These are phyloP conservation scores for Fusarium sp. DNA, from an alignment of 2,329 filamentous ascomycete genomes.

Conservation along the genomic window DNA sequence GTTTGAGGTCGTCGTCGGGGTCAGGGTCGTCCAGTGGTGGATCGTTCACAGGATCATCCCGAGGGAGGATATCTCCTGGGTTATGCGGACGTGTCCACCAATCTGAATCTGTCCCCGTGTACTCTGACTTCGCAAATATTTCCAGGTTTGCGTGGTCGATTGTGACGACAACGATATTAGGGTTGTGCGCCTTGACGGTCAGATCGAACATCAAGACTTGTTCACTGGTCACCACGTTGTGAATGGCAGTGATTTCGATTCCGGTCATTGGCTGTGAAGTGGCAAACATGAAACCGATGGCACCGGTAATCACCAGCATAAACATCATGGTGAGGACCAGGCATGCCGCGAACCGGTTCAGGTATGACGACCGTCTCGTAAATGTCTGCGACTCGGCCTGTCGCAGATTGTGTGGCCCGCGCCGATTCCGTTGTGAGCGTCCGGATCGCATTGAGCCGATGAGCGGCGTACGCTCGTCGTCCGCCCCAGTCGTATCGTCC, in stretches of 20 bases:
- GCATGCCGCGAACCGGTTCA: conserved; percentile 85
- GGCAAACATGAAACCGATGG: conserved; percentile 89
- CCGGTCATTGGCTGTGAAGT: conserved; percentile 88
- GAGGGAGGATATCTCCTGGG: conserved; percentile 41
- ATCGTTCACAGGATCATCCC: conserved; percentile 52
- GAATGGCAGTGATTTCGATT: conserved; percentile 82
- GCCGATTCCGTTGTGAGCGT: conserved; percentile 69
- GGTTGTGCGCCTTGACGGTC: conserved; percentile 88
- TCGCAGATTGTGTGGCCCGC: conserved; percentile 67
- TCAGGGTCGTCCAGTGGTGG: conserved; percentile 68
- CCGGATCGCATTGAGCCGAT: conserved; percentile 70
- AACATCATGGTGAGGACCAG: conserved; percentile 86
- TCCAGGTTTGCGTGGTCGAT: conserved; percentile 90
- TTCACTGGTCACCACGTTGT: conserved; percentile 92
- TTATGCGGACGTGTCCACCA: conserved; percentile 62
- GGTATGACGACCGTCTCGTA: conserved; percentile 70
- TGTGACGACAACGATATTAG: conserved; percentile 89
- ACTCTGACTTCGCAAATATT: conserved; percentile 93
- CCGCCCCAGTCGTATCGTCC: conserved; percentile 81
- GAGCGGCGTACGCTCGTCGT: conserved; percentile 90
- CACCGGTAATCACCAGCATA: conserved; percentile 83
- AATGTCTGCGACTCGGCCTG: conserved; percentile 81
- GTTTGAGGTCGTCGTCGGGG: conserved; percentile 69
- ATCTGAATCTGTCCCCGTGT: conserved; percentile 77
- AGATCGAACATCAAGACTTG: conserved; percentile 96